These are phyloP conservation scores for Alternaria burnsii DNA, from an alignment of 2,329 filamentous ascomycete species.

Conservation along the genomic window DNA sequence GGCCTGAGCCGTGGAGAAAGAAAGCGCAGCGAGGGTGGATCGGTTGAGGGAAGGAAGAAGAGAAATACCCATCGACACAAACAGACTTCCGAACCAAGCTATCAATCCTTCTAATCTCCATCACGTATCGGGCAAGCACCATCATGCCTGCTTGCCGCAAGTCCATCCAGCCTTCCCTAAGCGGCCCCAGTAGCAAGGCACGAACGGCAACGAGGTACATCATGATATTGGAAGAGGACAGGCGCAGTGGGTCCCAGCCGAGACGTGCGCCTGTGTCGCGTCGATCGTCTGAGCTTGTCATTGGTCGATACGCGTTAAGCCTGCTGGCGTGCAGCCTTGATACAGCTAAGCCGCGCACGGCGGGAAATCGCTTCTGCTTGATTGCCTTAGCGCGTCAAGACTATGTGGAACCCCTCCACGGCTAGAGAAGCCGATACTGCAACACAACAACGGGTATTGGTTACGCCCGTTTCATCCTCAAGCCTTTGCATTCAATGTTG, in stretches of 20 bases:
- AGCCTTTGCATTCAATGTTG: not conserved
- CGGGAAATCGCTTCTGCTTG: not conserved
- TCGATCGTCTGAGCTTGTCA: not conserved
- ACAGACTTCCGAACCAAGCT: not conserved
- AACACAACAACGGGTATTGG: not conserved
- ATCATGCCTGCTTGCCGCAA: not conserved
- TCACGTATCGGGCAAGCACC: not conserved
- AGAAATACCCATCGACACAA: not conserved
- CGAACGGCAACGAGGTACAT: constrained; percentile 10
- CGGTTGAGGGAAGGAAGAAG: not conserved
- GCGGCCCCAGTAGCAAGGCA: constrained; percentile 7
- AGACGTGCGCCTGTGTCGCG: constrained; percentile 6
- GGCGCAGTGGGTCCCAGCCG: not conserved
- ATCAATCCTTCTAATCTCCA: constrained; percentile 13
- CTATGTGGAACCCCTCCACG: not conserved
- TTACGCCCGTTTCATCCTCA: not conserved
- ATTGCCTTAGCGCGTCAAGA: not conserved
- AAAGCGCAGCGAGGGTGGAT: not conserved
- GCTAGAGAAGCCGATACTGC: not conserved
- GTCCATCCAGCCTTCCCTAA: constrained; percentile 1
- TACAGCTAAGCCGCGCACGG: constrained; percentile 11
- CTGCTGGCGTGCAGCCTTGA: constrained; percentile 12
- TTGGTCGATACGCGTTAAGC: constrained; percentile 11
- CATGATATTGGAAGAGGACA: constrained; percentile 4
- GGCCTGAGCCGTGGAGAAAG: not conserved